These are phyloP conservation scores for Tetradesmus obliquus DNA, from an alignment of 139 green algal species.

Conservation along the genomic window DNA sequence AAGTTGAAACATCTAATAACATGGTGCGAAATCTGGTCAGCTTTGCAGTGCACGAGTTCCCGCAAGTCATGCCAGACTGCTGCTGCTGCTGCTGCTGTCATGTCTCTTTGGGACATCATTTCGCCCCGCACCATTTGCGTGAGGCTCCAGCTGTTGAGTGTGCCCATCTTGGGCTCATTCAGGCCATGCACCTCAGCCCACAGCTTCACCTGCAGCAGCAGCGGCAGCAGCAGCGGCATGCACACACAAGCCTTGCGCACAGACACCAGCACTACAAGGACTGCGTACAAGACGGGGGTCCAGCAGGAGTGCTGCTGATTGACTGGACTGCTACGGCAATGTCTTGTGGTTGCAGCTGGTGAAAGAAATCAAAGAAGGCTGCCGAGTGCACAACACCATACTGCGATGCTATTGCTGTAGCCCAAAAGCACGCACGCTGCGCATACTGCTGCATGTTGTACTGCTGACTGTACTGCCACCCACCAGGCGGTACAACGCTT, in stretches of 20 bases:
- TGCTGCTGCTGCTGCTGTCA: background rate
- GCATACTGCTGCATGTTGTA: background rate
- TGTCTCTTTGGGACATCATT: background rate
- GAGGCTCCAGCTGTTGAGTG: constrained; percentile 55
- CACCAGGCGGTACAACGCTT: constrained; percentile 48
- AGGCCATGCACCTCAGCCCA: constrained; percentile 45
- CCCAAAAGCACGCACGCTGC: no score
- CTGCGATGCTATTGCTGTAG: background rate
- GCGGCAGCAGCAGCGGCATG: background rate
- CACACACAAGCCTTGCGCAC: no score
- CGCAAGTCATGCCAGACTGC: no score
- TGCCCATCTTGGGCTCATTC: constrained; percentile 48
- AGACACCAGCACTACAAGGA: no score
- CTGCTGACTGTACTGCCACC: background rate
- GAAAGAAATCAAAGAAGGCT: no score
- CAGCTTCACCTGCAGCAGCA: constrained; percentile 44
- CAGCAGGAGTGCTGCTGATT: no score
- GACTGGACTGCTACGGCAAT: no score
- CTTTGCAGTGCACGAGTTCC: background rate
- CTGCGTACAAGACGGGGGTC: no score
- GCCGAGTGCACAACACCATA: background rate
- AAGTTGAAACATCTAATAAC: background rate
- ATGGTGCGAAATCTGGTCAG: background rate
- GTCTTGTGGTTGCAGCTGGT: no score
- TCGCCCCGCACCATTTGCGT: constrained; percentile 46